Base-by-base conservation (phyloP, 345 rosid genomes). In the Eucalyptus viminalis region DNA sequence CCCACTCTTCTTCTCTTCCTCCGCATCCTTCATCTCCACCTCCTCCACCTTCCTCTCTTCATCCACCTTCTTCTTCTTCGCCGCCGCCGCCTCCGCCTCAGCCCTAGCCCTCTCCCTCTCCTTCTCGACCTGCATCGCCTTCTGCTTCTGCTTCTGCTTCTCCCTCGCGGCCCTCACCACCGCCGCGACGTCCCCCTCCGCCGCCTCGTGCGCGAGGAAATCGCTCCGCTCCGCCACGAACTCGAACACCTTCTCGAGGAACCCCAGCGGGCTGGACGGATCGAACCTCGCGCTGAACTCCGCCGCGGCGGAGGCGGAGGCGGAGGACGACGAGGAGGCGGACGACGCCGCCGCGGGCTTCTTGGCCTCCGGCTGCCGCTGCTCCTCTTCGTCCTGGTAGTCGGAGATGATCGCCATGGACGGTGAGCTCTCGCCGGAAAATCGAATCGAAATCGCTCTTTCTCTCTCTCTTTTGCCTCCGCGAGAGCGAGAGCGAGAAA, bases 371-470 rank as follows among this genome's bases (percentile, higher is more conserved):
- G 54, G 87, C 86, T 49, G 87, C 27, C 49, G 83, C 44, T 89
- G 85, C 58, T 67, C 87, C 86, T 92, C 95, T 49, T 95, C 97
- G 45, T 96, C 99, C 80, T 95, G 92, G 37, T 88, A 93, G 83
- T 97, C 99, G 27, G 99, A 96, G 89, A 97, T 95, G 58, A 97
- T 96, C 90, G 98, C 98, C 99, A 97, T 97, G 85, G 22, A 40
- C 85, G 47, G 85, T 76, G 85, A 76, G 9, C 29, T 40, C 47
- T 40, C 15, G 47, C 27, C 62, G 40, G 44, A 3, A 22, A 40
- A 76, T 76, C 85, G 47, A 76, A 40, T 21, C 83, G 47, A 76
- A 44, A 76, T 76, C 43, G 85, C 11, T 12, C 29, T 11, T 0
- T 53, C 58, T 53, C 58, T 40, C 47, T 11, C 83, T 37, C 45